Evolutionary conservation across 169 alveolate genomes (phyloP).

Genomic region (Perkinsus olseni): DNA sequence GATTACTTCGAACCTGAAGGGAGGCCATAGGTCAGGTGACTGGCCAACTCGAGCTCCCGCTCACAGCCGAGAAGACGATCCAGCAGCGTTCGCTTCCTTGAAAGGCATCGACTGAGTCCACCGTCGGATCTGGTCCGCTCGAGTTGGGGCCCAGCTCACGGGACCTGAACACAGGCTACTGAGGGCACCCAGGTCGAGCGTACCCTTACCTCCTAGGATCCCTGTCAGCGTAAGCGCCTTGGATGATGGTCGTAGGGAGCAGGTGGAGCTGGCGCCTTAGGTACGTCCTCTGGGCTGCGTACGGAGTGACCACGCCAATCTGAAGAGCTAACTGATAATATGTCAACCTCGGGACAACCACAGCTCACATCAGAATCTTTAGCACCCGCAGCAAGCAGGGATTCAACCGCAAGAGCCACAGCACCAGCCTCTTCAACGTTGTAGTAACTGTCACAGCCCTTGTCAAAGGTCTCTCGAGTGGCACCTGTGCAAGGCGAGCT

Average conservation of each 20-base stretch:
- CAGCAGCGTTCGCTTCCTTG: constrained; percentile 88
- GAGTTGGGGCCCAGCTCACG: too few species aligned
- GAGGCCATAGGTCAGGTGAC: not conserved
- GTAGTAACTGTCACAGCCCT: not conserved
- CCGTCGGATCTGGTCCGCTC: not conserved
- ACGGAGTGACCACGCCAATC: constrained; percentile 36
- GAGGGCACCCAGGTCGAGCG: too few species aligned
- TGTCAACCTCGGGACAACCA: not conserved
- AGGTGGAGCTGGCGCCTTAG: constrained; percentile 17
- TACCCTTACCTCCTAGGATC: not conserved
- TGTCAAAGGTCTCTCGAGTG: not conserved
- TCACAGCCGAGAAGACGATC: constrained; percentile 78
- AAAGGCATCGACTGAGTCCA: constrained; percentile 85
- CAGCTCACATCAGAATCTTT: not conserved
- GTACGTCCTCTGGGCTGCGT: constrained; percentile 32
- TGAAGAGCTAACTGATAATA: not conserved
- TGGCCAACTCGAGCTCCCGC: not conserved
- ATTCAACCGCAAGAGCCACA: not conserved
- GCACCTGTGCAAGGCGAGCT: not conserved
- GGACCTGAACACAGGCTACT: too few species aligned
- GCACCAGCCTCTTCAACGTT: not conserved
- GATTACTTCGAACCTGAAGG: constrained; percentile 63
- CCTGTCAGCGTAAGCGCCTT: not conserved
- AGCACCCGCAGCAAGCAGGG: not conserved
- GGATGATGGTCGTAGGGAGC: not conserved